A percentile compares a stretch with the other conserved stretches of the same genome.
Evolutionary conservation across 2,329 filamentous ascomycete species (phyloP).

Genomic region (Ceratocystis eucalypticola): DNA sequence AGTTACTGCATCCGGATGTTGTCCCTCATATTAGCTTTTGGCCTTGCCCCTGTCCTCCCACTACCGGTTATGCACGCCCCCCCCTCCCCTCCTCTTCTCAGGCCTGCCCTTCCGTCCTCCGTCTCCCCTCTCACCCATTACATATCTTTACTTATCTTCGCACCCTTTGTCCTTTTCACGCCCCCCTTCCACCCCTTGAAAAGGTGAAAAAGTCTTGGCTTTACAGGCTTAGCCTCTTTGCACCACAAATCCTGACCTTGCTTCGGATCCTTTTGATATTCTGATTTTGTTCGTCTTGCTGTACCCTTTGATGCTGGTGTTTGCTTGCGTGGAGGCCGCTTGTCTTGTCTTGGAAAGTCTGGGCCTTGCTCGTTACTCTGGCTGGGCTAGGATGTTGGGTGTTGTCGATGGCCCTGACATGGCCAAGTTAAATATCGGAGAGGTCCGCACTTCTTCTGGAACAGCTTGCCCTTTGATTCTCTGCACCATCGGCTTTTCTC

Average conservation of each 20-base stretch:
- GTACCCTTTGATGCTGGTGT: background rate
- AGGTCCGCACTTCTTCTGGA: background rate
- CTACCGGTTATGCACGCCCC: background rate
- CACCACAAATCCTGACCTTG: conserved; percentile 1
- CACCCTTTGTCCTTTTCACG: background rate
- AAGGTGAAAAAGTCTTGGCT: conserved; percentile 7
- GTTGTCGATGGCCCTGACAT: conserved; percentile 1
- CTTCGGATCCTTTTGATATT: conserved; percentile 9
- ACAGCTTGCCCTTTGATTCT: background rate
- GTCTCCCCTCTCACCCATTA: background rate
- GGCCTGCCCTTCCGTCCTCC: background rate
- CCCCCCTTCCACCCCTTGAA: conserved; percentile 4
- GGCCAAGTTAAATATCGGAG: conserved; percentile 1
- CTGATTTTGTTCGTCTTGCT: background rate
- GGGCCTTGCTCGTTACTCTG: background rate
- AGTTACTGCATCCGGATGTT: conserved; percentile 6
- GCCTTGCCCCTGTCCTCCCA: background rate
- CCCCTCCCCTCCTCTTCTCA: background rate
- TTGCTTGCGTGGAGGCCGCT: conserved; percentile 5
- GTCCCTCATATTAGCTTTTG: background rate
- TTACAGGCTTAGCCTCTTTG: conserved; percentile 6
- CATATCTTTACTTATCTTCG: background rate
- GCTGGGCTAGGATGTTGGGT: background rate
- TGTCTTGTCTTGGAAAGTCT: background rate
- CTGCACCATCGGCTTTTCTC: background rate